Base-by-base conservation (phyloP, 1,139 yeast genomes). In the Sporopachydermia cereana region DNA sequence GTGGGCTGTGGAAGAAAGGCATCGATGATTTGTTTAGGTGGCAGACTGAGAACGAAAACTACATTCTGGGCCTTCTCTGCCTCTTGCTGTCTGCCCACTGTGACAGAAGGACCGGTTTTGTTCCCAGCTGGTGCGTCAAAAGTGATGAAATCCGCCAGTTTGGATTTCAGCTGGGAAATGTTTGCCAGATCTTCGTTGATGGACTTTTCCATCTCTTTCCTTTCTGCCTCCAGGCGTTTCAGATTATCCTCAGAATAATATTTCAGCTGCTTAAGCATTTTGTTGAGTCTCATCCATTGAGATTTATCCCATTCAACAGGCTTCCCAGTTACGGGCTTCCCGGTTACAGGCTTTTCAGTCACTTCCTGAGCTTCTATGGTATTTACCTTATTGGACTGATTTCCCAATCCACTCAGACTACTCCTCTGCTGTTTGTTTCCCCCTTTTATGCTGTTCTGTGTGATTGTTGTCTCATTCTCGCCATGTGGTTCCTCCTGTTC, bases 141-240 rank as follows among this genome's bases (percentile, higher is more conserved):
- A 34, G 39, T n/a, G 5, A 34, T 34, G 17, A 34, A 34, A 34
- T 34, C 39, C 9, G 22, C 39, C n/a, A 34, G n/a, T 34, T 34
- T 34, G 18, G 39, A 34, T n/a, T n/a, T 34, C 22, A 34, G 17
- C n/a, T 34, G 39, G 5, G 39, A 34, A 7, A 34, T 34, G n/a
- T 34, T 34, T 21, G 39, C 39, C 22, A 34, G 17, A 34, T 34
- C 39, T 7, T 34, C 39, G n/a, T n/a, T 34, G n/a, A 34, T 34
- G 9, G 39, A 34, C 22, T 34, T 34, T 21, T 34, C 39, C 39
- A 34, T 16, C 12, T n/a, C n/a, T 34, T 34, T 12, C 22, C 17
- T 12, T n/a, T 34, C 22, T n/a, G 5, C 39, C 17, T 34, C 12
- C 5, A 16, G 18, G 12, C 39, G 5, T 34, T 7, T 34, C 9